These are phyloP conservation scores for Mesotaenium endlicherianum DNA, from an alignment of 139 green algal species.

Conservation along the genomic window DNA sequence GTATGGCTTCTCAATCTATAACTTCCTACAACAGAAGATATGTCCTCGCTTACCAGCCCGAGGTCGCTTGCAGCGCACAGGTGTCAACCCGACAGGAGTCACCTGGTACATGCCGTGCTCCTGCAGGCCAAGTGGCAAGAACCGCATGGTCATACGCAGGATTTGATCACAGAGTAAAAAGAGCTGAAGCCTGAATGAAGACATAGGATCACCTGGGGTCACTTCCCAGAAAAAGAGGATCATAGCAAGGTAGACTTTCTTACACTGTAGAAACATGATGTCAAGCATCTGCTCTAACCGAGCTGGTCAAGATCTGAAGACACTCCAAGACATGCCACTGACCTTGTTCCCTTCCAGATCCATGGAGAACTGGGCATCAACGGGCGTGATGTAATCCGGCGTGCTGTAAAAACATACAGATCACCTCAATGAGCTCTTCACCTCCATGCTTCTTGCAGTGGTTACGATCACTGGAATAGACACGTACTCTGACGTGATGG, in stretches of 20 bases:
- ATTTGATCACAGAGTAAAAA: slow-evolving; percentile 1
- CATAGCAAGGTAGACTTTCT: not conserved
- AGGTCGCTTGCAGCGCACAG: too few relatives aligned
- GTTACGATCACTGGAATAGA: too few relatives aligned
- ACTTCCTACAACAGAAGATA: too few relatives aligned
- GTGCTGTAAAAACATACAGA: slow-evolving; percentile 21
- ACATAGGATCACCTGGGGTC: not conserved
- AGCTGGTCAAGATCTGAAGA: not conserved
- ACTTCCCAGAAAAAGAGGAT: not conserved
- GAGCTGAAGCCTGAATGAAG: slow-evolving; percentile 5
- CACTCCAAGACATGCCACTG: not conserved
- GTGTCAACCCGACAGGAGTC: too few relatives aligned
- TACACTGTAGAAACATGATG: not conserved
- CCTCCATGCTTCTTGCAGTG: too few relatives aligned
- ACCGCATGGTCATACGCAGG: too few relatives aligned
- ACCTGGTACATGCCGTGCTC: too few relatives aligned
- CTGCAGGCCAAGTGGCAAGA: too few relatives aligned
- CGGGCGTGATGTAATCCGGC: slow-evolving; percentile 35
- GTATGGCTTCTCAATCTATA: too few relatives aligned
- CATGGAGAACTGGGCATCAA: slow-evolving; percentile 27
- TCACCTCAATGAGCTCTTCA: too few relatives aligned
- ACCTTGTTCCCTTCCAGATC: slow-evolving; percentile 6
- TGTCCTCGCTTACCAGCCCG: too few relatives aligned
- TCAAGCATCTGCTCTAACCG: not conserved
- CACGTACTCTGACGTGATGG: too few relatives aligned